Percentiles rank a stretch among this genome's conserved stretches.
These are phyloP conservation scores for Cylindrodendrum hubeiense DNA, from an alignment of 2,329 filamentous ascomycete genomes.

Conservation along the genomic window DNA sequence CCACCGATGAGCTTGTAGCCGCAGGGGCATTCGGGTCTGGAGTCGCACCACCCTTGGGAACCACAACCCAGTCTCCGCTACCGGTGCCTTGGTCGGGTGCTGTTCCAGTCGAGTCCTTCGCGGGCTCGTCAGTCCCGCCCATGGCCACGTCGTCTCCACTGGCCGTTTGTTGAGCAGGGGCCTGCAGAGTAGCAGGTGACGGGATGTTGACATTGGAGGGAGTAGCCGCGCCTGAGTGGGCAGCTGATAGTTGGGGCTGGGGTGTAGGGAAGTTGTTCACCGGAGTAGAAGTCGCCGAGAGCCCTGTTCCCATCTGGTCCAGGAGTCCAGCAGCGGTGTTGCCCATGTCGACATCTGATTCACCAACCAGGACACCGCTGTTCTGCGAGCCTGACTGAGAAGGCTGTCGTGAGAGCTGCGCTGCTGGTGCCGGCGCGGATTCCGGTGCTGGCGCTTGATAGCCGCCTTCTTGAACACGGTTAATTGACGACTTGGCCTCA, in stretches of 20 bases:
- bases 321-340: conserved; percentile 74
- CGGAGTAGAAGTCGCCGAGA: conserved; percentile 71
- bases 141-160: conserved; percentile 58
- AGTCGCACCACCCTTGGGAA: conserved; percentile 71
- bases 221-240: conserved; percentile 69
- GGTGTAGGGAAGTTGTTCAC: conserved; percentile 71
- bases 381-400: conserved; percentile 69
- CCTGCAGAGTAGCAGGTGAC: conserved; percentile 56
- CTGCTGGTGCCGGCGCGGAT: conserved; percentile 48
- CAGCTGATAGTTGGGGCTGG: conserved; percentile 68
- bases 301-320: conserved; percentile 75
- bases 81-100: conserved; percentile 64
- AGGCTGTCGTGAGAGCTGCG: conserved; percentile 63
- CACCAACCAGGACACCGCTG: conserved; percentile 68
- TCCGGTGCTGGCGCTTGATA: conserved; percentile 72
- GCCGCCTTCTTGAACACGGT: conserved; percentile 83
- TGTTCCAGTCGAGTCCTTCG: conserved; percentile 52
- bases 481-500: conserved; percentile 72
- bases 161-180: conserved; percentile 32
- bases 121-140: conserved; percentile 62
- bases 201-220: conserved; percentile 62
- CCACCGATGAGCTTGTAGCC: conserved; percentile 23
- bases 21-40: conserved; percentile 49
- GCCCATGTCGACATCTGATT: conserved; percentile 74
- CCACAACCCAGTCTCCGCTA: conserved; percentile 80